A percentile compares a stretch with the other conserved stretches of the same genome.
These are phyloP conservation scores for Dalbergia cultrata DNA, from an alignment of 306 rosid genomes.

Conservation along the genomic window DNA sequence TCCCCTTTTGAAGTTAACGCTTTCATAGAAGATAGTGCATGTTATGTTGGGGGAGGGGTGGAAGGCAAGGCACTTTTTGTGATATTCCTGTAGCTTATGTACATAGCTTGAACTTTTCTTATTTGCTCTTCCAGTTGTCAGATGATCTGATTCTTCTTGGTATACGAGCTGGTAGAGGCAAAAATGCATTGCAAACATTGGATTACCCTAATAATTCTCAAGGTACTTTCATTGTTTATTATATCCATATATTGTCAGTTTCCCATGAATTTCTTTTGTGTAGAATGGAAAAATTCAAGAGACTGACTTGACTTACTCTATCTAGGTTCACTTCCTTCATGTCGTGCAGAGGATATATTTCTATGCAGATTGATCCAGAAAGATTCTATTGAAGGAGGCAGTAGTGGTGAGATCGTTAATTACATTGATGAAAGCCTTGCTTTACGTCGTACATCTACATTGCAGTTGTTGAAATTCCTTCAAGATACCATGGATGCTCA, in stretches of 20 bases:
- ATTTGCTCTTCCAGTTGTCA: slow-evolving; percentile 67
- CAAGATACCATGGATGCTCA: slow-evolving; percentile 64
- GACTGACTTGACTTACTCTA: slow-evolving; percentile 52
- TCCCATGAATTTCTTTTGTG: slow-evolving; percentile 23
- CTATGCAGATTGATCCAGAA: slow-evolving; percentile 83
- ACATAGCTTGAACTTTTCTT: slow-evolving; percentile 41
- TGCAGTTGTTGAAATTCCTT: slow-evolving; percentile 63
- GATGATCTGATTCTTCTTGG: slow-evolving; percentile 88
- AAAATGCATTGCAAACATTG: slow-evolving; percentile 59
- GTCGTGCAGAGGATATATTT: slow-evolving; percentile 84
- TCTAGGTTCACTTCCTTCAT: slow-evolving; percentile 74
- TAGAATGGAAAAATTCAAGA: slow-evolving; percentile 32
- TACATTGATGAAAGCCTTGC: slow-evolving; percentile 77
- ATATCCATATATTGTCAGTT: neutral
- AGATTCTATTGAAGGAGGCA: slow-evolving; percentile 66
- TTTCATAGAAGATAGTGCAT: slow-evolving; percentile 18
- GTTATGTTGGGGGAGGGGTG: slow-evolving; percentile 14
- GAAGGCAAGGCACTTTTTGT: slow-evolving; percentile 21
- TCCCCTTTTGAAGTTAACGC: slow-evolving; percentile 23
- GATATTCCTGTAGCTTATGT: slow-evolving; percentile 28
- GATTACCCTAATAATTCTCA: slow-evolving; percentile 56
- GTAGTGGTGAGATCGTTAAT: slow-evolving; percentile 50
- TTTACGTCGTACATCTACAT: slow-evolving; percentile 70
- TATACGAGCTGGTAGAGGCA: slow-evolving; percentile 73
- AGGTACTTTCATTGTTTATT: slow-evolving; percentile 52